A percentile compares a stretch with the other conserved stretches of the same genome.
Evolutionary conservation across 768 basidiomycete species (phyloP).

Genomic region (Suillus sp.): DNA sequence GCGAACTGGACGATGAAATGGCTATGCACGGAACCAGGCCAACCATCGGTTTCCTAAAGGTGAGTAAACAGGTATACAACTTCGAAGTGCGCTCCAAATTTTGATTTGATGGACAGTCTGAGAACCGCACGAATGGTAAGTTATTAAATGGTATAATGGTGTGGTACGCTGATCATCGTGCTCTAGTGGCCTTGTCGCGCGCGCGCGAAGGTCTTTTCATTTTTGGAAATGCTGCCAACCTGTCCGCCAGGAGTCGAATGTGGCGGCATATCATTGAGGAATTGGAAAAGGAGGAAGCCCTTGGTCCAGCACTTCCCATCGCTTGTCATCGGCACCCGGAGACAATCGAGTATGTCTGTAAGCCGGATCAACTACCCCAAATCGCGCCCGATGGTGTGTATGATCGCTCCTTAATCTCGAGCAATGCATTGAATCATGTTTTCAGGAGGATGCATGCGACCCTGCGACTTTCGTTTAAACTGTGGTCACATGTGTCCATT

Average conservation of each 20-base stretch:
- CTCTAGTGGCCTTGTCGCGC: conserved; percentile 66
- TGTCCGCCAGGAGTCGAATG: conserved; percentile 52
- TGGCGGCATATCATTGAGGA: conserved; percentile 64
- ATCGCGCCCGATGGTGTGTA: conserved; percentile 58
- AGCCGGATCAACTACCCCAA: conserved; percentile 52
- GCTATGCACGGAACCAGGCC: conserved; percentile 30
- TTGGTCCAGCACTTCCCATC: conserved; percentile 59
- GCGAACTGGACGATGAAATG: conserved; percentile 42
- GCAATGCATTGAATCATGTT: background rate
- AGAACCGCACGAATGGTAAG: conserved; percentile 57
- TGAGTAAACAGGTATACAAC: conserved; percentile 25
- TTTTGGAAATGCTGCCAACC: conserved; percentile 63
- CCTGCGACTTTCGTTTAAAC: conserved; percentile 51
- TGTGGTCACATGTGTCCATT: conserved; percentile 71
- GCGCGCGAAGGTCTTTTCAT: conserved; percentile 76
- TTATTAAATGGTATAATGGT: background rate
- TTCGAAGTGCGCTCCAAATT: background rate
- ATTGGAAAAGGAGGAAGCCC: conserved; percentile 45
- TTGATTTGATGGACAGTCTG: conserved; percentile 41
- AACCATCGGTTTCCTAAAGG: conserved; percentile 76
- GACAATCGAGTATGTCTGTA: conserved; percentile 39
- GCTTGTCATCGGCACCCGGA: conserved; percentile 59
- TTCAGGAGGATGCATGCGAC: conserved; percentile 62
- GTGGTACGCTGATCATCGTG: conserved; percentile 11
- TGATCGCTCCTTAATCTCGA: background rate